phyloP scores from a whole-genome alignment of 257 asterid genomes.

The Capsicum baccatum region DNA sequence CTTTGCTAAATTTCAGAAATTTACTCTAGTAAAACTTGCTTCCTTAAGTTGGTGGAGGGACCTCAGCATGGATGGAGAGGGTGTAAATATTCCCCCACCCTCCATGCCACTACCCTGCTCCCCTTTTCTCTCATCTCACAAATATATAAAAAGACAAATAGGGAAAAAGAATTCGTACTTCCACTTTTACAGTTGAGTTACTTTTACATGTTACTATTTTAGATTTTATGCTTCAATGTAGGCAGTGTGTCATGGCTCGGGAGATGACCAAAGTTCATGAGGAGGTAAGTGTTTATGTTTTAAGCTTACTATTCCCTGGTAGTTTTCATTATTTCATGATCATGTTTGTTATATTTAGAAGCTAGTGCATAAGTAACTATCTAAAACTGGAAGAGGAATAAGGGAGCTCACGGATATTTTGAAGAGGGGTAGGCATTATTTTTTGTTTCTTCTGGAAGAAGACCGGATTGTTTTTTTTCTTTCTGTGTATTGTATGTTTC shows the following conservation, averaged over 20 bases:
- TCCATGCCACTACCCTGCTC: background rate
- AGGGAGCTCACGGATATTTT: background rate
- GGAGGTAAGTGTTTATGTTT: constrained; percentile 53
- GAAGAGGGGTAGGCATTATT: background rate
- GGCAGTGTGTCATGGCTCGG: constrained; percentile 94
- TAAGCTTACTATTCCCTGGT: background rate
- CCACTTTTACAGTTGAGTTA: background rate
- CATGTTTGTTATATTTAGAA: constrained; percentile 6
- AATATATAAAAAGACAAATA: background rate
- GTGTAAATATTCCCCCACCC: background rate
- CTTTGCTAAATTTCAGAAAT: background rate
- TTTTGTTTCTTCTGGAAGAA: constrained; percentile 13
- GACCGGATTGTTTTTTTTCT: background rate
- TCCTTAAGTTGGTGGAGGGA: background rate
- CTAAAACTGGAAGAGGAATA: constrained; percentile 12
- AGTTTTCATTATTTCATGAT: background rate
- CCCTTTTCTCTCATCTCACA: background rate
- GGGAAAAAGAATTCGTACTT: background rate
- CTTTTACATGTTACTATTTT: background rate
- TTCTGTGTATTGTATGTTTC: background rate
- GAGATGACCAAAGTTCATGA: constrained; percentile 96
- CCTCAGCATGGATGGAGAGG: background rate
- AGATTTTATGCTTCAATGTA: constrained; percentile 41
- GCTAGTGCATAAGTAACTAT: constrained; percentile 3
- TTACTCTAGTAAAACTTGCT: background rate